Percentiles rank a stretch among this genome's conserved stretches.
phyloP scores from a whole-genome alignment of 345 rosid genomes.

The Capsella bursapastoris region DNA sequence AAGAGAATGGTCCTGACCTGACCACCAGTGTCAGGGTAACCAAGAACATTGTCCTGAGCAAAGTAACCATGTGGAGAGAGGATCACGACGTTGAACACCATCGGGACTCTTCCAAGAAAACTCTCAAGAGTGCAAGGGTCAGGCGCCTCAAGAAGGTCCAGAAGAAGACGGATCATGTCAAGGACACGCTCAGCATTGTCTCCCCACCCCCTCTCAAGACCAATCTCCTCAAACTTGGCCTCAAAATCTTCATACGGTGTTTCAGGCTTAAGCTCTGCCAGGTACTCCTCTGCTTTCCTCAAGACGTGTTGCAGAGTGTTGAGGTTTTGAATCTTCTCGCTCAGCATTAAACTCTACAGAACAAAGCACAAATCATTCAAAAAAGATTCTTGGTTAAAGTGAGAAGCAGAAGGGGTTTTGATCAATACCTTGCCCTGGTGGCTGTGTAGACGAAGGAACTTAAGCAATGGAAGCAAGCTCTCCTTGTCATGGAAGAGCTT shows the following conservation, averaged over 20 bases:
- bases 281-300: slow-evolving; percentile 92
- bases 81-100: slow-evolving; percentile 94
- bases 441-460: slow-evolving; percentile 83
- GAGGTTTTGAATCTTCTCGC: slow-evolving; percentile 69
- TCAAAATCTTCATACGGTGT: slow-evolving; percentile 70
- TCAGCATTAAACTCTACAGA: slow-evolving; percentile 83
- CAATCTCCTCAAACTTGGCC: slow-evolving; percentile 86
- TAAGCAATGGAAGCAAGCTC: slow-evolving; percentile 87
- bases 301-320: slow-evolving; percentile 67
- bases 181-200: slow-evolving; percentile 77
- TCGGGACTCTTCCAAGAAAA: slow-evolving; percentile 83
- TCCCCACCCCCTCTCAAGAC: slow-evolving; percentile 97
- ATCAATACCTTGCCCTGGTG: slow-evolving; percentile 73
- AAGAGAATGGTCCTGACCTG: slow-evolving; percentile 56
- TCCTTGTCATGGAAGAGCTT: slow-evolving; percentile 96
- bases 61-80: slow-evolving; percentile 96
- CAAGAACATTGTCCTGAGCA: slow-evolving; percentile 94
- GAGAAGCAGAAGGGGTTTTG: neutral
- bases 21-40: slow-evolving; percentile 98
- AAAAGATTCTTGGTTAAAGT: neutral
- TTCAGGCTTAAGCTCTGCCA: slow-evolving; percentile 52
- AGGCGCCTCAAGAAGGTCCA: slow-evolving; percentile 97
- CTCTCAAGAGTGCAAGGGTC: slow-evolving; percentile 93
- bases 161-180: slow-evolving; percentile 85
- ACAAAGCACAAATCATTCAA: neutral